phyloP scores from a whole-genome alignment of 768 basidiomycete species.

The Strobilomyces echinocephalus region DNA sequence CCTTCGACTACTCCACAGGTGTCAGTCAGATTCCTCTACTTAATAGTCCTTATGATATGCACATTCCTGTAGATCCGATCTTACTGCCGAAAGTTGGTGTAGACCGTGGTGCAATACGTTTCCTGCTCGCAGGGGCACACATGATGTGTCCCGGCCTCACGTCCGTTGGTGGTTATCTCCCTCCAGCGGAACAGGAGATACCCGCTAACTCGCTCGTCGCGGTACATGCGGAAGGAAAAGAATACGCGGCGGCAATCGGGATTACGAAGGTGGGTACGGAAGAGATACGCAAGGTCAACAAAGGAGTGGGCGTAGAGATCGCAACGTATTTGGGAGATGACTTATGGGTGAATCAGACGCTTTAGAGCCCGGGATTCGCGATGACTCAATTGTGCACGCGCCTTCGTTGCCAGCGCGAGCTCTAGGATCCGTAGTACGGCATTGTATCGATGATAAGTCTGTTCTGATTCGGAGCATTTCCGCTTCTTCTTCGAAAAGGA shows the following conservation, averaged over 20 bases:
- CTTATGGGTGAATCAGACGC: constrained; percentile 64
- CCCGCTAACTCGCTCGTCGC: constrained; percentile 78
- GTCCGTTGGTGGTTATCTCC: constrained; percentile 84
- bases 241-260: constrained; percentile 84
- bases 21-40: constrained; percentile 40
- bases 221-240: constrained; percentile 93
- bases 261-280: constrained; percentile 78
- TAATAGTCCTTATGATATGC: not conserved
- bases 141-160: constrained; percentile 99
- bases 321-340: constrained; percentile 86
- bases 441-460: not conserved
- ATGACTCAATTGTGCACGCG: not conserved
- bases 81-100: constrained; percentile 84
- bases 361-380: constrained; percentile 37
- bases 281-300: constrained; percentile 86
- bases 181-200: constrained; percentile 63
- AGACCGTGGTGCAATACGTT: constrained; percentile 97
- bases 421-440: not conserved
- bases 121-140: constrained; percentile 86
- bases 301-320: constrained; percentile 86
- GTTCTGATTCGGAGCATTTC: constrained; percentile 14
- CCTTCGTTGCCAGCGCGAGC: not conserved
- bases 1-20: constrained; percentile 85
- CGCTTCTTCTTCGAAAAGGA: constrained; percentile 3
- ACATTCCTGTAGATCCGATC: constrained; percentile 67